These are phyloP conservation scores for Diplodia sapinea DNA, from an alignment of 2,329 filamentous ascomycete species.

Conservation along the genomic window DNA sequence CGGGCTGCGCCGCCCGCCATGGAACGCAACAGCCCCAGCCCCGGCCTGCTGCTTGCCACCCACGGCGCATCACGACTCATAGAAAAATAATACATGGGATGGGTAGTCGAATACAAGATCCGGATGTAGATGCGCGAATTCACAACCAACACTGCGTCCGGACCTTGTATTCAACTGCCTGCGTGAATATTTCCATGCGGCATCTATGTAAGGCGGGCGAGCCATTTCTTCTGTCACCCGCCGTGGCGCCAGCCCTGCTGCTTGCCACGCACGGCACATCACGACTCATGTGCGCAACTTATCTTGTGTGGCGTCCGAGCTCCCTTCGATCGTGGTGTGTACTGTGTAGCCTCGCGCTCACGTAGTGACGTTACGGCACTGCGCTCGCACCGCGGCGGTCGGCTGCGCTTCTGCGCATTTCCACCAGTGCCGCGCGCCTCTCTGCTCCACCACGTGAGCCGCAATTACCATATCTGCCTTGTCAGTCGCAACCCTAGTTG, in stretches of 20 bases:
- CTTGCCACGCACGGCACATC: slow-evolving; percentile 1
- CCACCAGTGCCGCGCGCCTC: background rate
- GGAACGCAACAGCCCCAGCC: background rate
- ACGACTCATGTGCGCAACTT: slow-evolving; percentile 16
- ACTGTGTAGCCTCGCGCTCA: slow-evolving; percentile 2
- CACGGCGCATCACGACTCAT: slow-evolving; percentile 3
- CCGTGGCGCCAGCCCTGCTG: background rate
- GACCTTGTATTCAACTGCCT: no score
- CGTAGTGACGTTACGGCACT: background rate
- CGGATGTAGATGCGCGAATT: no score
- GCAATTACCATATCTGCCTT: slow-evolving; percentile 21
- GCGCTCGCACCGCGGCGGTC: background rate
- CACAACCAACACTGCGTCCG: no score
- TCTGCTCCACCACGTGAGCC: slow-evolving; percentile 8
- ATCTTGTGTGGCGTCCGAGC: slow-evolving; percentile 2
- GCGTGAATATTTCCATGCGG: no score
- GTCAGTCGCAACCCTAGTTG: slow-evolving; percentile 10
- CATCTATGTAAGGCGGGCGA: no score
- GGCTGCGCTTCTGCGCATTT: slow-evolving; percentile 12
- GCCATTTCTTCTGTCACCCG: no score
- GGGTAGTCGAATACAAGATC: no score
- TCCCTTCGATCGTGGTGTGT: slow-evolving; percentile 1
- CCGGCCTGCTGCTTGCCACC: slow-evolving; percentile 12
- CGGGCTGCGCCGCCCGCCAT: slow-evolving; percentile 3
- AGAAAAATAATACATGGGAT: no score